Conservation (phyloP, 495 filamentous ascomycete species). For the Darksidea phi region DNA sequence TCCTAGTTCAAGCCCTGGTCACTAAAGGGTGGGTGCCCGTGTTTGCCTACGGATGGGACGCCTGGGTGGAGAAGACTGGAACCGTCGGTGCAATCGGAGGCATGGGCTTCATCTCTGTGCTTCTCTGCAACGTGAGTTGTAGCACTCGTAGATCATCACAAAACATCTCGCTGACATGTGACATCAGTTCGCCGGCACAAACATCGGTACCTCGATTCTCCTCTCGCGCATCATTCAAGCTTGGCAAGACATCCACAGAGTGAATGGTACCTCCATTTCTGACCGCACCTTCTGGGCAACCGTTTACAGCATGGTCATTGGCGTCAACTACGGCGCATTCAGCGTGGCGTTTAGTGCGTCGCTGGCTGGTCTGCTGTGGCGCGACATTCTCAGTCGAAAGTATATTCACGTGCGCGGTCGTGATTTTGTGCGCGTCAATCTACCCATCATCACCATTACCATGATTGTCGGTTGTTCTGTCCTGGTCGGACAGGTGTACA, state of each 20-base stretch:
- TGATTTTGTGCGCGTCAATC: slow-evolving; percentile 63
- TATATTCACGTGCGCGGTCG: slow-evolving; percentile 57
- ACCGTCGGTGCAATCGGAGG: slow-evolving; percentile 62
- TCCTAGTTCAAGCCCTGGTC: slow-evolving; percentile 64
- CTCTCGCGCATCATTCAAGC: slow-evolving; percentile 63
- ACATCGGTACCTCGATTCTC: slow-evolving; percentile 68
- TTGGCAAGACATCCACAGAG: slow-evolving; percentile 57
- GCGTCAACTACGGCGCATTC: slow-evolving; percentile 69
- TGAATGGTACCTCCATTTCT: slow-evolving; percentile 47
- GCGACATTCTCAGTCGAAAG: slow-evolving; percentile 63
- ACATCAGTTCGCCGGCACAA: slow-evolving; percentile 63
- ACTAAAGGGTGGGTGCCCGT: slow-evolving; percentile 67
- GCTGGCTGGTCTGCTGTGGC: slow-evolving; percentile 64
- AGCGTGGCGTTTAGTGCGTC: slow-evolving; percentile 65
- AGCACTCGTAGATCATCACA: slow-evolving; percentile 18
- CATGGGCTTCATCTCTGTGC: slow-evolving; percentile 66
- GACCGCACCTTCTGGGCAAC: slow-evolving; percentile 65
- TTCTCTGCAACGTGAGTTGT: slow-evolving; percentile 64
- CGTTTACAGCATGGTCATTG: slow-evolving; percentile 65
- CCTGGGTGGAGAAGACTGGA: slow-evolving; percentile 65
- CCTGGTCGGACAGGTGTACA: slow-evolving; percentile 60
- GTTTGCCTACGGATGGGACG: slow-evolving; percentile 66
- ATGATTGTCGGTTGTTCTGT: slow-evolving; percentile 62
- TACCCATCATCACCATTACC: slow-evolving; percentile 64
- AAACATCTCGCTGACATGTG: background rate